These are phyloP conservation scores for Cordyceps fumosorosea DNA, from an alignment of 2,329 filamentous ascomycete genomes.

Conservation along the genomic window DNA sequence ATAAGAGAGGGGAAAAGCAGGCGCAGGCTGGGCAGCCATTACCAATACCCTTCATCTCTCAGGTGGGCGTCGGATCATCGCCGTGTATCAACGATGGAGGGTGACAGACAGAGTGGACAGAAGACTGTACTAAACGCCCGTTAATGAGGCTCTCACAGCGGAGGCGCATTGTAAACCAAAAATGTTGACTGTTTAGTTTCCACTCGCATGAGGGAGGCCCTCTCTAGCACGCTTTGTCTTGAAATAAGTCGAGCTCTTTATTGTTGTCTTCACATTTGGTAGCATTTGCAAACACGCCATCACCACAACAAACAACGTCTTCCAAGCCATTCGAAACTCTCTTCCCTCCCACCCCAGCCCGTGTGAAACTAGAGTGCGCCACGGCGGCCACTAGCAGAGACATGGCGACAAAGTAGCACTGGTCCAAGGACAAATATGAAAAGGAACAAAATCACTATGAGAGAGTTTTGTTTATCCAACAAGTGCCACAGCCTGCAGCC, in stretches of 20 bases:
- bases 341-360: neutral
- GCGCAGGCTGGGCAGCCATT: neutral
- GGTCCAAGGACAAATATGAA: neutral
- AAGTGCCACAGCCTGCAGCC: neutral
- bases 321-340: slow-evolving; percentile 3
- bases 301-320: slow-evolving; percentile 3
- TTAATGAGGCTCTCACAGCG: neutral
- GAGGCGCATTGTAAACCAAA: neutral
- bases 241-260: neutral
- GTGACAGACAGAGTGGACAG: neutral
- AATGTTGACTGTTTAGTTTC: neutral
- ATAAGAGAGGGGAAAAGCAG: neutral
- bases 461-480: too few species aligned
- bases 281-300: neutral
- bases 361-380: neutral
- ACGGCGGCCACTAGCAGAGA: slow-evolving; percentile 1
- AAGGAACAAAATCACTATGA: neutral
- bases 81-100: neutral
- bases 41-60: slow-evolving; percentile 2
- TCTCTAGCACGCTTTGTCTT: too few species aligned
- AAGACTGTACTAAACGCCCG: too few species aligned
- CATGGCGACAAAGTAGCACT: neutral
- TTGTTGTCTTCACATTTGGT: neutral
- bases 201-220: neutral
- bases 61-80: neutral